A percentile compares a stretch with the other conserved stretches of the same genome.
These are phyloP conservation scores for Gypsophila paniculata DNA, from an alignment of 179 eudicot genomes.

Conservation along the genomic window DNA sequence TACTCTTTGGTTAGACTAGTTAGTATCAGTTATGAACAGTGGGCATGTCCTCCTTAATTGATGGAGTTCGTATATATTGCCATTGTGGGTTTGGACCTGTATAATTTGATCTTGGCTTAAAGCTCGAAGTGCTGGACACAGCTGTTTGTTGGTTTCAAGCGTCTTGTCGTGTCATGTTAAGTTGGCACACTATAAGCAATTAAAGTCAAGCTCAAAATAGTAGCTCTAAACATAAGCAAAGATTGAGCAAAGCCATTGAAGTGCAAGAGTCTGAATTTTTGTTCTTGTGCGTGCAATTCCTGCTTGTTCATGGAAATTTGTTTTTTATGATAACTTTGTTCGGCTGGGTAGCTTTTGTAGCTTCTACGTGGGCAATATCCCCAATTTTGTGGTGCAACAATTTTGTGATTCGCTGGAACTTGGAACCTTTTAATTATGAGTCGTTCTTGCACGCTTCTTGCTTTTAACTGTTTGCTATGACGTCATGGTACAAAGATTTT, in stretches of 20 bases:
- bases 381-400: background rate
- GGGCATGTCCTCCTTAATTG: background rate
- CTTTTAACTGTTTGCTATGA: background rate
- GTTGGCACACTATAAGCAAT: background rate
- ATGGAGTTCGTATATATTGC: constrained; percentile 2
- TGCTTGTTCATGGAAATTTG: background rate
- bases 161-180: background rate
- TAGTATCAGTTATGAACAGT: background rate
- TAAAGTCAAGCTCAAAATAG: background rate
- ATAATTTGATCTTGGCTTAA: background rate
- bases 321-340: background rate
- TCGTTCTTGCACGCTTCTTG: background rate
- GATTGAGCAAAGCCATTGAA: background rate
- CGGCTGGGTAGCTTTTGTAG: background rate
- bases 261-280: background rate
- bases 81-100: constrained; percentile 1
- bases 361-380: background rate
- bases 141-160: background rate
- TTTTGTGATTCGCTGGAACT: background rate
- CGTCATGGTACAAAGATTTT: constrained; percentile 12
- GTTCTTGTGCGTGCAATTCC: background rate
- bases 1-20: constrained; percentile 8
- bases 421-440: background rate
- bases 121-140: background rate
- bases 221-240: background rate